A percentile compares a stretch with the other conserved stretches of the same genome.
phyloP scores from a whole-genome alignment of 768 basidiomycete genomes.

The Phlebiopsis flavidoalba region DNA sequence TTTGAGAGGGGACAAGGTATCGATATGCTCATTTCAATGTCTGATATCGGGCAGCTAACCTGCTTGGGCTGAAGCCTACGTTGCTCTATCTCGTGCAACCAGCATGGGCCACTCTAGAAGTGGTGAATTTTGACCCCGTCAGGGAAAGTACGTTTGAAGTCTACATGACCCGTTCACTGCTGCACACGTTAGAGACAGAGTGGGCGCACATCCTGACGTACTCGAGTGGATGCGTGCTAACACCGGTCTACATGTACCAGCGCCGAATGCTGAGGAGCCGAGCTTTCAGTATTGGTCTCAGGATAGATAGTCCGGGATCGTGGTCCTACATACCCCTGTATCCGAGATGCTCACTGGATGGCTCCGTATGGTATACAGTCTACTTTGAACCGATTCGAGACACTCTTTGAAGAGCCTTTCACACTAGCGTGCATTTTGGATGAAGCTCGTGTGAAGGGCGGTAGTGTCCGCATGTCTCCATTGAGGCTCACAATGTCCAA shows the following conservation, averaged over 20 bases:
- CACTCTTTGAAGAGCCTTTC: too few species aligned
- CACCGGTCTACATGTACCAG: neutral
- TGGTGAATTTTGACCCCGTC: slow-evolving; percentile 57
- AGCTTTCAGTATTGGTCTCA: neutral
- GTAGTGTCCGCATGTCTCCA: too few species aligned
- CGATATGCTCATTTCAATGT: neutral
- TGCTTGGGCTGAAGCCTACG: slow-evolving; percentile 44
- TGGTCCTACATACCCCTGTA: too few species aligned
- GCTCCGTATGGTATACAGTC: too few species aligned
- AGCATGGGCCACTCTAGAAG: slow-evolving; percentile 60
- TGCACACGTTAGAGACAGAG: slow-evolving; percentile 36
- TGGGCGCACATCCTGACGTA: slow-evolving; percentile 60
- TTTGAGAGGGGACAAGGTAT: slow-evolving; percentile 82
- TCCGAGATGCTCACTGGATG: too few species aligned
- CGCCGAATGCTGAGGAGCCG: neutral
- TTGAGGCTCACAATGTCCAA: too few species aligned
- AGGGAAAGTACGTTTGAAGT: slow-evolving; percentile 39
- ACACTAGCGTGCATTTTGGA: too few species aligned
- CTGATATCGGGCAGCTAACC: too few species aligned
- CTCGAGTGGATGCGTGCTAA: slow-evolving; percentile 43
- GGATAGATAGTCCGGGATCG: neutral
- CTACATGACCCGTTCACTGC: neutral
- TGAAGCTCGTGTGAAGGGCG: too few species aligned
- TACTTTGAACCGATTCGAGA: too few species aligned
- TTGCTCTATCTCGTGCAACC: slow-evolving; percentile 73